Evolutionary conservation across 2,329 filamentous ascomycete species (phyloP), one percentile per base, ranked within the genome.

Genomic region (Fusarium avenaceum): DNA sequence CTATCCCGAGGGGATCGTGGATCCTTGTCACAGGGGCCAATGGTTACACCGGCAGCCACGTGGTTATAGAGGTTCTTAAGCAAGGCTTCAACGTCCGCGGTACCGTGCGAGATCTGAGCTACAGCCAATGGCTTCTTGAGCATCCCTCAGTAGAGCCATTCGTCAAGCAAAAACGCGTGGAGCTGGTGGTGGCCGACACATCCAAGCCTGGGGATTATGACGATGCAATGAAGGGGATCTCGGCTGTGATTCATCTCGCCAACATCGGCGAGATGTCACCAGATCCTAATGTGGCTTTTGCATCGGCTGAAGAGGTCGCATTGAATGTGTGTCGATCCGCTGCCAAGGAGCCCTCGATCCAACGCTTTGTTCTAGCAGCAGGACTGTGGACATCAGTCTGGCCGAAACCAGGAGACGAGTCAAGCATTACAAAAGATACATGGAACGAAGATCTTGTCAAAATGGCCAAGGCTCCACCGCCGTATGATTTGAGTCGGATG

Each of bases 21-120:
- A 54, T 72, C 14, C 65, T 72, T 10, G 70, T 72, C 4, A 71
- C 65, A 2, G 70, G 54, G 49, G 70, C 67, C 2, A 72, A 69
- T 14, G 61, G 70, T 9, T 57, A 72, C 44, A 72, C 62, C 0
- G 70, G 67, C 2, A 63, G 70, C 24, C 70, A 72, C 28, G 63
- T 72, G 13, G 65, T 65, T 0, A 71, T 63, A 4, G 70, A 72
- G 20, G 39, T 72, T 1, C 44, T 72, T 2, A 71, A 57, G 7
- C 62, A 57, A 10, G 70, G 57, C 0, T 72, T 63, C 40, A 71
- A 72, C 6, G 70, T 72, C 3, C 70, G 70, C 1, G 70, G 70
- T 1, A 65, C 65, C 4, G 70, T 72, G 2, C 58, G 67, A 8
- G 24, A 70, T 7, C 26, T 72, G 1, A 33, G 26, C 5, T 71